Evolutionary conservation across 2,329 filamentous ascomycete genomes (phyloP), one percentile per base, ranked within the genome.

Genomic region (Talaromyces marneffei): DNA sequence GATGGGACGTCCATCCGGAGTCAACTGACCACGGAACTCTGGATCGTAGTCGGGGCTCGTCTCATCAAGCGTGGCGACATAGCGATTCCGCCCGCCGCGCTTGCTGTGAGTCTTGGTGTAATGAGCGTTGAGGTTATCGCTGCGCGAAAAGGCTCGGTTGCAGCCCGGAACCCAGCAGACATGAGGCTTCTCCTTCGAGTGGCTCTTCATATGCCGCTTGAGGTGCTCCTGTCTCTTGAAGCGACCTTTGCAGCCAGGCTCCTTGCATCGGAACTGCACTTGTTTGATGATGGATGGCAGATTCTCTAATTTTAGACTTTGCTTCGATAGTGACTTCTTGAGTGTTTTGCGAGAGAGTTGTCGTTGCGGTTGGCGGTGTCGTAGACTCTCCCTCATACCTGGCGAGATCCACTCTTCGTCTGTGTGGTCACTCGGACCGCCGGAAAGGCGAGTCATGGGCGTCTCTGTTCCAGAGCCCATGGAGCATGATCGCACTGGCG

Each of bases 151-250:
- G 2, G 71, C 72, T 7, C 73, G 71, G 52, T 75, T 71, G 62
- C 77, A 79, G 9, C 72, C 76, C 1, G 75, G 74, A 2, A 77
- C 75, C 77, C 76, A 78, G 63, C 77, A 79, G 8, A 74, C 71
- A 66, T 77, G 75, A 3, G 73, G 73, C 66, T 76, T 77, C 55
- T 77, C 74, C 62, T 76, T 74, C 33, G 77, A 78, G 60, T 80
- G 78, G 16, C 74, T 80, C 67, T 75, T 78, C 70, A 78, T 76
- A 65, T 82, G 80, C 10, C 79, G 70, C 69, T 80, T 80, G 18
- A 81, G 68, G 61, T 81, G 79, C 64, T 82, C 79, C 62, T 79
- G 77, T 53, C 80, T 69, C 69, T 79, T 78, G 67, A 82, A 82
- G 4, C 74, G 74, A 7, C 75, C 75, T 59, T 73, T 73, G 65